Percentiles rank a stretch among this genome's conserved stretches.
These are phyloP conservation scores for Tricholoma matsutake DNA, from an alignment of 768 basidiomycete genomes.

Conservation along the genomic window DNA sequence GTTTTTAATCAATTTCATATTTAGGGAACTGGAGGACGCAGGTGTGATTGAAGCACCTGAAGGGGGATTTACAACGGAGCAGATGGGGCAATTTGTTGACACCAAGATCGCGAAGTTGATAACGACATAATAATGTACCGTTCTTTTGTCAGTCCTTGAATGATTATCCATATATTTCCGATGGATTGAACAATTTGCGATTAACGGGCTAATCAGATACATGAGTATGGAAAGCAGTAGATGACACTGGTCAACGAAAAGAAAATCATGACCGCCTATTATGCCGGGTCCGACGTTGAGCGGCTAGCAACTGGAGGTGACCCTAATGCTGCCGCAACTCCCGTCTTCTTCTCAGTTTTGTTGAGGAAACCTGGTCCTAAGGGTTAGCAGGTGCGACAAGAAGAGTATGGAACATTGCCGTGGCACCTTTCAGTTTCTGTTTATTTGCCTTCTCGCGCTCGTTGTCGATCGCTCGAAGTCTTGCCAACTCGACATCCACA, in stretches of 20 bases:
- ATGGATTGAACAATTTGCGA: background rate
- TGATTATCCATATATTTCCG: background rate
- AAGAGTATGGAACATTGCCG: background rate
- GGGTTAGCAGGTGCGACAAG: background rate
- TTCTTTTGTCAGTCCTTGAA: background rate
- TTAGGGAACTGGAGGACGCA: conserved; percentile 71
- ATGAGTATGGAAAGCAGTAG: background rate
- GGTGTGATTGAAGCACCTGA: conserved; percentile 63
- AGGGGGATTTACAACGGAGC: conserved; percentile 48
- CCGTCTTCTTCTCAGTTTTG: conserved; percentile 19
- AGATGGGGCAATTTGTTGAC: conserved; percentile 56
- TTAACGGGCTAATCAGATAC: background rate
- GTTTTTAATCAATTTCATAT: background rate
- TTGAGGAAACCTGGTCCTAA: conserved; percentile 47
- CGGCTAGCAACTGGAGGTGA: conserved; percentile 2
- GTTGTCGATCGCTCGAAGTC: conserved; percentile 60
- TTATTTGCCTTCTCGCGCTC: conserved; percentile 64
- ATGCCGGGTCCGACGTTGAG: conserved; percentile 5
- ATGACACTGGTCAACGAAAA: background rate
- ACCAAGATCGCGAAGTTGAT: conserved; percentile 48
- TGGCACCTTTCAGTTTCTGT: conserved; percentile 70
- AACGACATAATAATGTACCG: conserved; percentile 8
- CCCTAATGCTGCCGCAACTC: background rate
- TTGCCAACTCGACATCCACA: conserved; percentile 62
- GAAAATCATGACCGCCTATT: background rate